Percentiles rank a stretch among this genome's conserved stretches.
These are phyloP conservation scores for Bauhinia variegata DNA, from an alignment of 306 rosid genomes.

Conservation along the genomic window DNA sequence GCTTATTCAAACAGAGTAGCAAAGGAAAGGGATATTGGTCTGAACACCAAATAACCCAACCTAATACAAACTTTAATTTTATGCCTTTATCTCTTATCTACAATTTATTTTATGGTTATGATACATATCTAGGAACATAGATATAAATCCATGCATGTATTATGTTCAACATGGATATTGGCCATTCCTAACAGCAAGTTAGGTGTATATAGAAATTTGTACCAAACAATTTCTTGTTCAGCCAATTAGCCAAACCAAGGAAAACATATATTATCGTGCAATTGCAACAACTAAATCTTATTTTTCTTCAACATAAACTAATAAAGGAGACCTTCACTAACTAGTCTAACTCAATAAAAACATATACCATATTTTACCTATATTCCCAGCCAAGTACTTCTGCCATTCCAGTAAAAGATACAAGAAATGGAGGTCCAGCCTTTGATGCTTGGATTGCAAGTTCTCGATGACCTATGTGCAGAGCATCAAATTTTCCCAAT, in stretches of 20 bases:
- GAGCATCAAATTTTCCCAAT: constrained; percentile 94
- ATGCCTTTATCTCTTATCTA: neutral
- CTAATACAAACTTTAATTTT: constrained; percentile 17
- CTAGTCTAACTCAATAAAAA: constrained; percentile 25
- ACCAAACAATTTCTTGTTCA: neutral
- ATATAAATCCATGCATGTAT: neutral
- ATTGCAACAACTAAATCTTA: constrained; percentile 18
- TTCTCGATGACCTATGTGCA: constrained; percentile 93
- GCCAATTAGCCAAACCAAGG: neutral
- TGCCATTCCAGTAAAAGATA: constrained; percentile 91
- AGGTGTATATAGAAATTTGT: no score
- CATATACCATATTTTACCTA: constrained; percentile 54
- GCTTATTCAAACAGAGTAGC: constrained; percentile 15
- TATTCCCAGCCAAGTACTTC: constrained; percentile 94
- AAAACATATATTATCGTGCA: neutral
- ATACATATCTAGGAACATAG: neutral
- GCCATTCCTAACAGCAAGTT: constrained; percentile 15
- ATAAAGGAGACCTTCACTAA: constrained; percentile 3
- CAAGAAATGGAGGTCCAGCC: constrained; percentile 87
- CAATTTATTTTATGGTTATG: neutral
- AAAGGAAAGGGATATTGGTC: neutral
- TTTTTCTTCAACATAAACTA: constrained; percentile 3
- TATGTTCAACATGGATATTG: neutral
- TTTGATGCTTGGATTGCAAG: constrained; percentile 95
- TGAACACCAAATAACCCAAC: neutral